Conservation (phyloP, 2,329 filamentous ascomycete genomes). For the Exophiala bonariae region DNA sequence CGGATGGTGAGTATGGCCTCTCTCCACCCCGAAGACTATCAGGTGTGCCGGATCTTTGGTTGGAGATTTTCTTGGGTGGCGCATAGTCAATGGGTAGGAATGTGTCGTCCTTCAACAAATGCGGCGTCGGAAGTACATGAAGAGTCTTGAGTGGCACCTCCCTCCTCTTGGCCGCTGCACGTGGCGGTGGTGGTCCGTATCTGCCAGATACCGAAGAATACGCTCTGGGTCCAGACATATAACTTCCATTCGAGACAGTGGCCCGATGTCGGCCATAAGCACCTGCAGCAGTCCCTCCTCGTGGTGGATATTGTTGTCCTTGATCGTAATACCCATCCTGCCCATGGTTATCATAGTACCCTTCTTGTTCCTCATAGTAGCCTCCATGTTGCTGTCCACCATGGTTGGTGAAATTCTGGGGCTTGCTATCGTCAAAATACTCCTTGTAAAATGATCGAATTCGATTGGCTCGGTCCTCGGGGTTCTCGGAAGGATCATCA, state of each 20-base stretch:
- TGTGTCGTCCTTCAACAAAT: constrained; percentile 78
- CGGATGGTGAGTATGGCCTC: constrained; percentile 71
- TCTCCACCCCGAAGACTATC: constrained; percentile 60
- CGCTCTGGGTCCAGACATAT: constrained; percentile 60
- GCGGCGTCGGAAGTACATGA: constrained; percentile 77
- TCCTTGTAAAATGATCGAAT: constrained; percentile 99
- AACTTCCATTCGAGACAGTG: constrained; percentile 27
- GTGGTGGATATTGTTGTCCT: constrained; percentile 32
- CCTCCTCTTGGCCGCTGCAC: constrained; percentile 54
- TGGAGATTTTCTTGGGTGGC: constrained; percentile 67
- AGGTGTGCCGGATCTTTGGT: constrained; percentile 67
- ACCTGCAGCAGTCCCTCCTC: constrained; percentile 42
- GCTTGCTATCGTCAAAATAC: constrained; percentile 80
- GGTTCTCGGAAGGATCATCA: constrained; percentile 82
- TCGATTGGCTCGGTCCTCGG: constrained; percentile 89
- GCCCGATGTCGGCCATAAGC: constrained; percentile 25
- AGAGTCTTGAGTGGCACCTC: constrained; percentile 74
- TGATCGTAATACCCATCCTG: constrained; percentile 36
- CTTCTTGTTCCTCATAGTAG: constrained; percentile 66
- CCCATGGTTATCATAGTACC: constrained; percentile 50
- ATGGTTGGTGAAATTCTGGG: constrained; percentile 63
- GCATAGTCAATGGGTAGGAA: constrained; percentile 84
- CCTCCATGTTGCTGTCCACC: constrained; percentile 66
- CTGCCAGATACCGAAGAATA: constrained; percentile 63
- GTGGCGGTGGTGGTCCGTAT: constrained; percentile 39